phyloP scores from a whole-genome alignment of 2,329 filamentous ascomycete genomes.

The Paraphoma sp. region DNA sequence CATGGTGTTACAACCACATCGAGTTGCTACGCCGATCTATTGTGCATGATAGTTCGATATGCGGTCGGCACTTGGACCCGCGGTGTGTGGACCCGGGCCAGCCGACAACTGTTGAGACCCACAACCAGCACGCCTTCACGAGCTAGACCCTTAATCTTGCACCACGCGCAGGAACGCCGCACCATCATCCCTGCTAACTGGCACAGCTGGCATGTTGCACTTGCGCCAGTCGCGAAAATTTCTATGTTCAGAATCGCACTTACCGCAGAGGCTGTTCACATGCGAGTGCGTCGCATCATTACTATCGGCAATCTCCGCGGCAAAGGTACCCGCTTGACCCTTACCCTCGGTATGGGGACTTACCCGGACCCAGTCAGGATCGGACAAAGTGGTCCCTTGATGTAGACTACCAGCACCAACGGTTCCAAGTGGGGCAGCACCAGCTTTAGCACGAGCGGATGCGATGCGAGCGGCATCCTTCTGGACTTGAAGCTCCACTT shows the following conservation, averaged over 20 bases:
- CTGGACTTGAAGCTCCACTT: slow-evolving; percentile 3
- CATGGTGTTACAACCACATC: no score
- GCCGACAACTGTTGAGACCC: background rate
- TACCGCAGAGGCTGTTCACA: slow-evolving; percentile 7
- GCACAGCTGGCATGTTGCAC: slow-evolving; percentile 4
- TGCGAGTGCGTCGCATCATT: background rate
- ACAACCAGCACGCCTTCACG: background rate
- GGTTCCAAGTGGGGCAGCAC: slow-evolving; percentile 4
- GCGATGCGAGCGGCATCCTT: slow-evolving; percentile 17
- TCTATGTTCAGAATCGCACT: slow-evolving; percentile 7
- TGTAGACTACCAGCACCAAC: background rate
- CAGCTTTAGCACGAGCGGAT: slow-evolving; percentile 20
- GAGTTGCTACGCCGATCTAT: no score
- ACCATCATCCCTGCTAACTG: background rate
- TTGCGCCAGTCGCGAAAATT: slow-evolving; percentile 11
- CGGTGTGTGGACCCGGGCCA: background rate
- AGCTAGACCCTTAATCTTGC: background rate
- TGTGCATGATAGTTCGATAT: no score
- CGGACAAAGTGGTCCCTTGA: background rate
- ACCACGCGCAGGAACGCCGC: background rate
- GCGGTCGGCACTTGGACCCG: background rate
- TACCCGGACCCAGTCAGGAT: background rate
- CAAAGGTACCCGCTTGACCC: background rate
- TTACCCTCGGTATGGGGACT: background rate
- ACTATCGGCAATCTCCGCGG: background rate